Conservation (phyloP, 2,329 filamentous ascomycete genomes). For the Plenodomus biglobosus region DNA sequence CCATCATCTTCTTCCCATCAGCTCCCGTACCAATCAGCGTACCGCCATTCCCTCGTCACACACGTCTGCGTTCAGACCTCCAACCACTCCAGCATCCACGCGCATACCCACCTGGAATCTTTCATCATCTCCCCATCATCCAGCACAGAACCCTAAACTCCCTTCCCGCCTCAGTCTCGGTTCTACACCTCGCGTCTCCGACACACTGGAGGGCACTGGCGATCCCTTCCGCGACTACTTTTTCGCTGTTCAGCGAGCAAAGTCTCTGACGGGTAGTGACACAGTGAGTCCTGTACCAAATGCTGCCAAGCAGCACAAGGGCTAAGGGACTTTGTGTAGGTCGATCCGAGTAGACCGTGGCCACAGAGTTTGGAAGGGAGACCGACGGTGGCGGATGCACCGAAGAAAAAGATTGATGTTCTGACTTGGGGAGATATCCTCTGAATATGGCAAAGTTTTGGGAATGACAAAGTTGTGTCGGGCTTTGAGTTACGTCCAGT, state of each 20-base stretch:
- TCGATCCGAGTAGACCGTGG: conserved; percentile 16
- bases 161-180: neutral
- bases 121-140: too few species aligned
- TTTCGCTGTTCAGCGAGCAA: conserved; percentile 13
- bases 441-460: too few species aligned
- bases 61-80: neutral
- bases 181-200: neutral
- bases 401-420: conserved; percentile 19
- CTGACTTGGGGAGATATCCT: conserved; percentile 21
- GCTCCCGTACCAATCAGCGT: neutral
- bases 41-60: neutral
- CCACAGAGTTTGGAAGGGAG: conserved; percentile 17
- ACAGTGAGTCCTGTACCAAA: conserved; percentile 19
- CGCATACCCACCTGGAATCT: neutral
- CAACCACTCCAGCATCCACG: neutral
- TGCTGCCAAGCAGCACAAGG: neutral
- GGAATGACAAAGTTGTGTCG: neutral
- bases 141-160: neutral
- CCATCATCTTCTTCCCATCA: conserved; percentile 22
- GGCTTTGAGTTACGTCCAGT: neutral
- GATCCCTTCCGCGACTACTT: conserved; percentile 26
- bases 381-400: conserved; percentile 12
- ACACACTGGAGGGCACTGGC: conserved; percentile 3
- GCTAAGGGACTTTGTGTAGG: conserved; percentile 16
- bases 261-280: conserved; percentile 23